Evolutionary conservation across 371 early-diverging fungal species (phyloP), one percentile per base, ranked within the genome.

Genomic region (Mortierella sp.): DNA sequence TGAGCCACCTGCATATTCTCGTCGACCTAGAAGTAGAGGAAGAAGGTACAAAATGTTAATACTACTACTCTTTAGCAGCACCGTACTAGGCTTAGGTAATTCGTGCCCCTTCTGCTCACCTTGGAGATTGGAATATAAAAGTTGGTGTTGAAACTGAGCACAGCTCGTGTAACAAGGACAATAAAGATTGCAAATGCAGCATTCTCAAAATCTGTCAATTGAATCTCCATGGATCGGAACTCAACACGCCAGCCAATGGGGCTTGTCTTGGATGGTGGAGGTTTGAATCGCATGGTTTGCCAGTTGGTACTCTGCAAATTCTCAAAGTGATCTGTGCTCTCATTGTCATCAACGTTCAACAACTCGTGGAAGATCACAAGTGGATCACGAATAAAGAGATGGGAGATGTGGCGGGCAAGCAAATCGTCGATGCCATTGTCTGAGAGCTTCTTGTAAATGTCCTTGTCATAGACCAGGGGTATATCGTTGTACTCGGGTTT

Each of bases 281-380:
- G 97, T 86, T 99, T 99, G 89, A 99, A 98, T 15, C 99, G 92
- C 90, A 99, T 94, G 13, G 97, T 96, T 86, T 99, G 98, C 99
- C 99, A 99, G 85, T 99, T 99, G 60, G 99, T 99, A 28, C 96
- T 96, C 89, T 99, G 99, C 58, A 99, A 90, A 85, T 99, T 99
- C 89, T 97, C 99, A 87, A 99, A 99, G 80, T 99, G 99, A 85
- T 99, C 98, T 0, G 95, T 92, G 23, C 91, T 92, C 60, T 85
- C 80, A 74, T 98, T 93, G 80, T 98, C 96, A 64, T 95, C 94
- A 37, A 96, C 86, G 15, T 82, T 59, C 63, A 98, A 84, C 32
- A 96, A 83, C 76, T 99, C 98, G 76, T 92, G 85, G 76, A 96
- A 99, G 26, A 98, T 91, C 13, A 99, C 97, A 40, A 99, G 89